A percentile compares a stretch with the other conserved stretches of the same genome.
Conservation (phyloP, 106 monocot species). For the Ottelia alismoides region DNA sequence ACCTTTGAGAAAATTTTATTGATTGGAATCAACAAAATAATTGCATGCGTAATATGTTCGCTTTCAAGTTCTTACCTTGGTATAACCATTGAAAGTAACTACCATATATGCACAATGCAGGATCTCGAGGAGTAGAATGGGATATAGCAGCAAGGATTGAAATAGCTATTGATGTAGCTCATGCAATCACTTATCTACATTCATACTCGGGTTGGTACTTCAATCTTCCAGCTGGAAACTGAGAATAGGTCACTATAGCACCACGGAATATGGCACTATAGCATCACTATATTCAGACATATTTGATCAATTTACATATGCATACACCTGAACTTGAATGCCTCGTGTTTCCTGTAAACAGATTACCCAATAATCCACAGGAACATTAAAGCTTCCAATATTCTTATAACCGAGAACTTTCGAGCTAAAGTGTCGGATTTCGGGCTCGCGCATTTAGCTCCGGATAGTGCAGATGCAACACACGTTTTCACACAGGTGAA, state of each 20-base stretch:
- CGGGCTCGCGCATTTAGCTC: slow-evolving; percentile 50
- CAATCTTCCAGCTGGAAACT: no score
- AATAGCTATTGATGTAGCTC: slow-evolving; percentile 54
- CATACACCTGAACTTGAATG: background rate
- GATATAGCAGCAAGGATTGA: slow-evolving; percentile 39
- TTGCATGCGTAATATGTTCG: no score
- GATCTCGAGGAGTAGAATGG: slow-evolving; percentile 21
- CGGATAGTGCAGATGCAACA: slow-evolving; percentile 46
- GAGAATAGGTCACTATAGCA: no score
- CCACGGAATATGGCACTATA: no score
- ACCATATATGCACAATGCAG: slow-evolving; percentile 14
- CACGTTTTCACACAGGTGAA: slow-evolving; percentile 76
- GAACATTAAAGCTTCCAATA: slow-evolving; percentile 68
- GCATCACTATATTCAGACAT: no score
- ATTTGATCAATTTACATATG: no score
- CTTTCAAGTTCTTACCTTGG: no score
- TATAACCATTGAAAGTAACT: no score
- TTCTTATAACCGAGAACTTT: slow-evolving; percentile 51
- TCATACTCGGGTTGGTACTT: slow-evolving; percentile 68
- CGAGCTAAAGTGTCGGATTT: slow-evolving; percentile 74
- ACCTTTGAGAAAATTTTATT: background rate
- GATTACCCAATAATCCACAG: slow-evolving; percentile 85
- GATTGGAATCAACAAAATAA: background rate
- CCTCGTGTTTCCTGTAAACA: slow-evolving; percentile 1
- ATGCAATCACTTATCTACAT: slow-evolving; percentile 56